These are phyloP conservation scores for Coemansia brasiliensis DNA, from an alignment of 192 early-diverging fungal species.

Conservation along the genomic window DNA sequence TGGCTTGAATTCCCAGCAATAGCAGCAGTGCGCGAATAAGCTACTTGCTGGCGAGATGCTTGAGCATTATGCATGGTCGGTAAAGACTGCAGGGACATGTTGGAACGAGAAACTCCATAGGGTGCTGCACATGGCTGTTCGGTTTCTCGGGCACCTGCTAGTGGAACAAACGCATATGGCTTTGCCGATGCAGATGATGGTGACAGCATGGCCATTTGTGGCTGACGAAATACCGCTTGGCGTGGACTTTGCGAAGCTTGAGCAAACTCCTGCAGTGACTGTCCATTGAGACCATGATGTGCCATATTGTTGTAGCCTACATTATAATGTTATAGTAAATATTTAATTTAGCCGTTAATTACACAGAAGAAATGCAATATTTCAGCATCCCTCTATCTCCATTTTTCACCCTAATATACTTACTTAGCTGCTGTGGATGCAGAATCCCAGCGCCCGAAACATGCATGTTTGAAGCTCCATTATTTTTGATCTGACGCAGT, in stretches of 20 bases:
- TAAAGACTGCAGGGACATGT: slow-evolving; percentile 1
- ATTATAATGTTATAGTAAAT: too few species aligned
- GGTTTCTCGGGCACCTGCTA: neutral
- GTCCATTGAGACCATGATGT: neutral
- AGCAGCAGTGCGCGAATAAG: slow-evolving; percentile 10
- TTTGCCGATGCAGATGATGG: neutral
- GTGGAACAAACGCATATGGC: slow-evolving; percentile 3
- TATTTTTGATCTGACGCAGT: slow-evolving; percentile 15
- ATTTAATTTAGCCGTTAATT: neutral
- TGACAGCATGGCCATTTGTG: neutral
- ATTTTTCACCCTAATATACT: too few species aligned
- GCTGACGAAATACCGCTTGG: slow-evolving; percentile 1
- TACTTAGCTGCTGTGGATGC: too few species aligned
- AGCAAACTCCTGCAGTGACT: slow-evolving; percentile 1
- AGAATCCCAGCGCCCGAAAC: too few species aligned
- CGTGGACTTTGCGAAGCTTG: neutral
- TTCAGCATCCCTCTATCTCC: too few species aligned
- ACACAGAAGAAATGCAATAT: too few species aligned
- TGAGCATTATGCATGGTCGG: neutral
- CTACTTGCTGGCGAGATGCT: slow-evolving; percentile 20
- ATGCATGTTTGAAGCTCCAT: neutral
- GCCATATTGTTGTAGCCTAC: neutral
- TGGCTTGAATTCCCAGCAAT: neutral
- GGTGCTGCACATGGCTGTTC: neutral
- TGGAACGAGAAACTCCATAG: neutral